These are phyloP conservation scores for Phytophthora tubulina DNA, from an alignment of 352 stramenopile genomes.

Conservation along the genomic window DNA sequence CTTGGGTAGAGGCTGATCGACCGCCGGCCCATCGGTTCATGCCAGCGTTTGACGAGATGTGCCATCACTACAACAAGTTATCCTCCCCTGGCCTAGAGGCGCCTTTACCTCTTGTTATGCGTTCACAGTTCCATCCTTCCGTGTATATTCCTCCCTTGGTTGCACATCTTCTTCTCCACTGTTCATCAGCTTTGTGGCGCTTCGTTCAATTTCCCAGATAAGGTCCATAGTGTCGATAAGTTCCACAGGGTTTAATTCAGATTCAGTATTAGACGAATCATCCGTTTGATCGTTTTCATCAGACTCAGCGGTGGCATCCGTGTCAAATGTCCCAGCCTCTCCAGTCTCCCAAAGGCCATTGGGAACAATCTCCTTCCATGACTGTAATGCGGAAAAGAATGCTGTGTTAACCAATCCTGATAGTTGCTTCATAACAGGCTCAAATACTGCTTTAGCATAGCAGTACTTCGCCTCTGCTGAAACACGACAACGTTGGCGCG, in stretches of 20 bases:
- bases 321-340: neutral
- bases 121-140: too few species aligned
- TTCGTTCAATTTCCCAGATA: neutral
- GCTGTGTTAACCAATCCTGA: neutral
- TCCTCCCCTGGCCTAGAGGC: too few species aligned
- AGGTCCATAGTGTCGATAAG: neutral
- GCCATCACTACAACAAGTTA: too few species aligned
- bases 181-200: too few species aligned
- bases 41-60: too few species aligned
- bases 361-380: neutral
- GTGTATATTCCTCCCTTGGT: too few species aligned
- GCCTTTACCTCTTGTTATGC: too few species aligned
- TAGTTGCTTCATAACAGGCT: slow-evolving; percentile 4
- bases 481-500: slow-evolving; percentile 5
- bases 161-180: too few species aligned
- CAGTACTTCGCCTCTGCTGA: slow-evolving; percentile 19
- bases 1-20: too few species aligned
- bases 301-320: neutral
- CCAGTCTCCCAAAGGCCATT: neutral
- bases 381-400: neutral
- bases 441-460: slow-evolving; percentile 1
- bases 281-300: neutral
- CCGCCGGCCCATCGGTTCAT: too few species aligned
- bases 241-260: neutral
- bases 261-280: neutral